Base-by-base conservation (phyloP, 768 basidiomycete genomes). In the Boletus coccyginus region DNA sequence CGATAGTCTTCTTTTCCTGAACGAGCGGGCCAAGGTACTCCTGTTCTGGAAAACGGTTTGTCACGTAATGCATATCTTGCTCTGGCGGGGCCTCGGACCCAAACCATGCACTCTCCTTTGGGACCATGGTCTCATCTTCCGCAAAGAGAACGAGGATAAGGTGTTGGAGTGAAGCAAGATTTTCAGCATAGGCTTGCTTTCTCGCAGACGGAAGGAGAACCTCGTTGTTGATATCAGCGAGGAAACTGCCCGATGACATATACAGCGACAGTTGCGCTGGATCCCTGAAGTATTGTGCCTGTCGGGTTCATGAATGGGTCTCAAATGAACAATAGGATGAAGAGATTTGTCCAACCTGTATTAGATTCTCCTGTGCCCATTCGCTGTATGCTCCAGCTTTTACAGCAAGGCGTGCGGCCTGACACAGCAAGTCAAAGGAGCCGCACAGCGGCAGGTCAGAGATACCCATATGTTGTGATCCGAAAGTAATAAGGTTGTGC, bases 281-380 rank as follows among this genome's bases (percentile, higher is more conserved):
- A 71, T 94, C 92, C 24, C 92, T 85, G 72, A 78, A 94, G 66
- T 94, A 94, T 67, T 94, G 92, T 1, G 92, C 92, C 89, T 93
- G 60, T 16, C 10, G 38, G 17, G 39, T 33, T 35, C 31, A 39
- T 31, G 31, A 39, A 13, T 38, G 38, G 42, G 47, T 41, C 58
- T 59, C 47, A 17, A 44, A 54, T 33, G 33, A 45, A 24, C 17
- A 19, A 21, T 11, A 46, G 21, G 10, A 51, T n/a, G 50, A 35
- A 36, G 24, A 0, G 13, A 40, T 55, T 27, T 24, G 21, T 21
- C 60, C 21, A 50, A 88, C 90, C 78, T 90, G 88, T 31, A 94
- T 72, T 44, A 92, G 62, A 66, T 93, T 85, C 29, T 76, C 66
- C 67, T 94, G 92, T 0, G 85, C 90, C 88, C 89, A 94, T 14